phyloP scores from a whole-genome alignment of 371 early-diverging fungal genomes.

The Mortierella sp. region DNA sequence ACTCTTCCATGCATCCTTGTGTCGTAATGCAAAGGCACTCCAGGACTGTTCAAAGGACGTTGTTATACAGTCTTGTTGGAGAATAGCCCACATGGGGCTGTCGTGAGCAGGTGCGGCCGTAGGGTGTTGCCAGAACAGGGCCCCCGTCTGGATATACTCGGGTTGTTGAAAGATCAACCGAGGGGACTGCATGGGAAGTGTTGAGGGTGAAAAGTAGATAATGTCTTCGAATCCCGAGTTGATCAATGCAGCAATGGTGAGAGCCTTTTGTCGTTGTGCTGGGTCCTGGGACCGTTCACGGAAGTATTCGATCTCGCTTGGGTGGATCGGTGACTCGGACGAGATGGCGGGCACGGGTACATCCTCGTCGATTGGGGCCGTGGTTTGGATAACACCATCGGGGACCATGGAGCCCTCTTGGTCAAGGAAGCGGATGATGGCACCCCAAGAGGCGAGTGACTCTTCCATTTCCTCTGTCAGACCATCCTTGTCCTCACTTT shows the following conservation, averaged over 20 bases:
- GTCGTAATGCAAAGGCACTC: slow-evolving; percentile 38
- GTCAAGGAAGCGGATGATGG: slow-evolving; percentile 27
- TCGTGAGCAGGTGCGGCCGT: slow-evolving; percentile 32
- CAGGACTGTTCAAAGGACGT: slow-evolving; percentile 42
- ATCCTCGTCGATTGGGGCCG: slow-evolving; percentile 2
- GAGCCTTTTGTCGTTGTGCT: slow-evolving; percentile 29
- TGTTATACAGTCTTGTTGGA: slow-evolving; percentile 36
- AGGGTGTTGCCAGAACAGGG: slow-evolving; percentile 51
- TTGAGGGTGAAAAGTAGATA: slow-evolving; percentile 40
- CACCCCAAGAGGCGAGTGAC: slow-evolving; percentile 24
- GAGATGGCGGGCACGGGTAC: slow-evolving; percentile 4
- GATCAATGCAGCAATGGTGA: slow-evolving; percentile 50
- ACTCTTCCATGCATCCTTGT: slow-evolving; percentile 50
- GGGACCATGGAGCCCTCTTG: slow-evolving; percentile 22
- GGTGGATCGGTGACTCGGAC: slow-evolving; percentile 14
- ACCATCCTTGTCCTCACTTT: slow-evolving; percentile 7
- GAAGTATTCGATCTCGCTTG: slow-evolving; percentile 24
- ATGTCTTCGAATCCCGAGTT: slow-evolving; percentile 53
- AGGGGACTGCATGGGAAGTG: slow-evolving; percentile 45
- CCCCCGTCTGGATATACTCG: slow-evolving; percentile 27
- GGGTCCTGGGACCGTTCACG: slow-evolving; percentile 4
- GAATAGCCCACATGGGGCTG: slow-evolving; percentile 41
- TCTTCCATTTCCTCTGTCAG: slow-evolving; percentile 40
- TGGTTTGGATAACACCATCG: slow-evolving; percentile 11
- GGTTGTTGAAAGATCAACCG: slow-evolving; percentile 27